These are phyloP conservation scores for Byssochlamys sp. DNA, from an alignment of 2,329 filamentous ascomycete species.

Conservation along the genomic window DNA sequence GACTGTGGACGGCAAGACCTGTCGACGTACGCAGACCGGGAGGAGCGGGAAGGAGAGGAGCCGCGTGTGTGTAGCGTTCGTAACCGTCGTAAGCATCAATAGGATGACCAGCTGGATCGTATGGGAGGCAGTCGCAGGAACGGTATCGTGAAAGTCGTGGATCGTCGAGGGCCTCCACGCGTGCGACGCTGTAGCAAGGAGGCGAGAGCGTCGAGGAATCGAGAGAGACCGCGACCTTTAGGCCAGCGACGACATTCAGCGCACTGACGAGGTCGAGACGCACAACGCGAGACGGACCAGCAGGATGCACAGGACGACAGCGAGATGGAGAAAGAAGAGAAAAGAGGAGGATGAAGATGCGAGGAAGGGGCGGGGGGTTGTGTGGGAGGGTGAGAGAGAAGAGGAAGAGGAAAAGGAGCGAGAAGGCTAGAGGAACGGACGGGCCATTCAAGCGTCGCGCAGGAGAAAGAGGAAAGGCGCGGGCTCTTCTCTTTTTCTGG, in stretches of 20 bases:
- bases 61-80: not conserved
- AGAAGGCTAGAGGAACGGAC: slow-evolving; percentile 11
- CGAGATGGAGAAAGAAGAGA: slow-evolving; percentile 6
- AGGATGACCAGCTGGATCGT: not conserved
- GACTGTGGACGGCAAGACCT: not conserved
- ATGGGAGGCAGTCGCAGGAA: not conserved
- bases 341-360: slow-evolving; percentile 8
- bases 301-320: slow-evolving; percentile 1
- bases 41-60: not conserved
- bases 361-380: slow-evolving; percentile 7
- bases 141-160: not conserved
- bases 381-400: slow-evolving; percentile 11
- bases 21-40: not conserved
- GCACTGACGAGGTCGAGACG: slow-evolving; percentile 1
- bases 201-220: not conserved
- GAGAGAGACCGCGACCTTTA: not conserved
- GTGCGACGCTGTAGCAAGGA: not conserved
- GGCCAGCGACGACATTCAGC: not conserved
- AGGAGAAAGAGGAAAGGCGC: slow-evolving; percentile 19
- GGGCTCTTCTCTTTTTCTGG: not conserved
- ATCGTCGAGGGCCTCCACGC: not conserved
- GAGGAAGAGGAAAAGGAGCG: slow-evolving; percentile 15
- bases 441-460: slow-evolving; percentile 18
- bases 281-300: slow-evolving; percentile 1
- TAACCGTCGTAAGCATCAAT: not conserved